Evolutionary conservation across 768 basidiomycete species (phyloP).

Genomic region (Mycena belliarum): DNA sequence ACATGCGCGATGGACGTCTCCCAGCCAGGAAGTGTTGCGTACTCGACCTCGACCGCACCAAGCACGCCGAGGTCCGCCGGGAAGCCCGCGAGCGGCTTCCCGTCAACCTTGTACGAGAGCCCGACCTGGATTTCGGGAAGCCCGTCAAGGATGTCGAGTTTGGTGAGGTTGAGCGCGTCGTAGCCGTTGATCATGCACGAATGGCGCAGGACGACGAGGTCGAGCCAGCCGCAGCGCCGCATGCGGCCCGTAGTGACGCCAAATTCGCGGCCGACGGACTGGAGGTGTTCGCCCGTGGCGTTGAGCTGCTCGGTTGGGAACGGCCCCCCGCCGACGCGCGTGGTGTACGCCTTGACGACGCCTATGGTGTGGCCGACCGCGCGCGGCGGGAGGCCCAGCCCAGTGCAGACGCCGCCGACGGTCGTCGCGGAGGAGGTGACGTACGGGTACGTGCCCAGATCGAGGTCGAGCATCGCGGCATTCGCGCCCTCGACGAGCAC

Average conservation of each 20-base stretch:
- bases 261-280: slow-evolving; percentile 91
- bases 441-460: slow-evolving; percentile 97
- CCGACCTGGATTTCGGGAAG: slow-evolving; percentile 88
- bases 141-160: slow-evolving; percentile 88
- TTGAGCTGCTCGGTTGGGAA: slow-evolving; percentile 97
- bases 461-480: slow-evolving; percentile 97
- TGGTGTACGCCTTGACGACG: slow-evolving; percentile 98
- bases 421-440: slow-evolving; percentile 94
- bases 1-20: slow-evolving; percentile 67
- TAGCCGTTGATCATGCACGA: slow-evolving; percentile 96
- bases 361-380: slow-evolving; percentile 85
- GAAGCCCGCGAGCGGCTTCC: slow-evolving; percentile 78
- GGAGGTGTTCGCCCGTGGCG: slow-evolving; percentile 82
- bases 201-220: slow-evolving; percentile 92
- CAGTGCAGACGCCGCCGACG: slow-evolving; percentile 95
- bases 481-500: slow-evolving; percentile 97
- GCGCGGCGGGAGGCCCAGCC: slow-evolving; percentile 94
- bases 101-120: slow-evolving; percentile 77
- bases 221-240: slow-evolving; percentile 96
- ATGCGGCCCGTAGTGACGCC: slow-evolving; percentile 92
- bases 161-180: slow-evolving; percentile 90
- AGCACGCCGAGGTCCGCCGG: slow-evolving; percentile 90
- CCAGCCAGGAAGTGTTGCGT: slow-evolving; percentile 93
- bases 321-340: slow-evolving; percentile 96
- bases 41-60: slow-evolving; percentile 78